Base-by-base conservation (phyloP, 192 early-diverging fungal species). In the Gryganskiella cystojenkinii region DNA sequence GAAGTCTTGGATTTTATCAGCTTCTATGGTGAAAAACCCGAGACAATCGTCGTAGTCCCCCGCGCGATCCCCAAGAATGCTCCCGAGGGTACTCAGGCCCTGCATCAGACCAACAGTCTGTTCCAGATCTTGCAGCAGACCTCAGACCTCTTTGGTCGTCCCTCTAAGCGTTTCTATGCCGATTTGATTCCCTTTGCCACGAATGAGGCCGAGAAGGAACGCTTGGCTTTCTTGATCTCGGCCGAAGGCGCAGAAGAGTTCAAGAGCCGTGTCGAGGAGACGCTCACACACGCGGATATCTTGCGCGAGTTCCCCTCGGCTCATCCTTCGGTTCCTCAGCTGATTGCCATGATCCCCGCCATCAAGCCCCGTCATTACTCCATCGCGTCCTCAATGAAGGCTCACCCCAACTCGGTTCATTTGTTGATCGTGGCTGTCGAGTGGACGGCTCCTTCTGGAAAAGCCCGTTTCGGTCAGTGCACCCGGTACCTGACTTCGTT, bases 291-390 rank as follows among this genome's bases (percentile, higher is more conserved):
- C 69, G 95, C 92, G 31, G 97, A 99, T 35, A 61, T 98, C 17
- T 85, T 99, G 54, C 84, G 86, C 30, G 93, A 93, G 82, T 98
- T 96, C 82, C 82, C 90, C 14, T 94, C 94, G 20, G 94, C 92
- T 19, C 88, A 88, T 43, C 93, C 94, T 28, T 70, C 88, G 31
- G 73, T 95, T 49, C 83, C 89, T 50, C 87, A 91, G 50, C 83
- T 99, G 33, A 83, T 95, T 3, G 81, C 80, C 44, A 74, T 93
- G 62, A 88, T 99, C 59, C 86, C 95, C 10, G 83, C 88, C 31
- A 95, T 98, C 87, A 99, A 98, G 81, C 95, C 97, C 46, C 91
- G 97, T 66, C 95, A 96, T 73, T 99, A 99, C 87, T 99, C 97
- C n/a, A 99, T 99, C 69, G 92, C 97, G 11, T 98, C 96, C 13